Percentiles rank a stretch among this genome's conserved stretches.
Evolutionary conservation across 2,329 filamentous ascomycete genomes (phyloP).

Genomic region (Scedosporium boydii): DNA sequence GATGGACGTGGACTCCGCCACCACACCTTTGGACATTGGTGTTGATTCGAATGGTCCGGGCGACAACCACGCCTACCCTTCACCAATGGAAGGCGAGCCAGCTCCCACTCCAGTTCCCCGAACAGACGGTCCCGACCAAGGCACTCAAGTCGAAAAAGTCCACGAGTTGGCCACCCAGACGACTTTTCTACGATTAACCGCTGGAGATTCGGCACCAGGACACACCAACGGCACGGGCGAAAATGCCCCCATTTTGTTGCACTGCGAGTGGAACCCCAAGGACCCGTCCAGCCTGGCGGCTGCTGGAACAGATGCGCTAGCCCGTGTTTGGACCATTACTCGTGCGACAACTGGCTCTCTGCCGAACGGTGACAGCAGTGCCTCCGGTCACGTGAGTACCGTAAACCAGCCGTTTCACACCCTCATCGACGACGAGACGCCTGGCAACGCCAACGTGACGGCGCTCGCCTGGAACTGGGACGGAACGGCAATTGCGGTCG

Average conservation of each 20-base stretch:
- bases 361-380: slow-evolving; percentile 6
- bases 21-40: slow-evolving; percentile 43
- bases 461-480: slow-evolving; percentile 52
- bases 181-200: slow-evolving; percentile 44
- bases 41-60: slow-evolving; percentile 37
- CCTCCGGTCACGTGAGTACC: slow-evolving; percentile 31
- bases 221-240: slow-evolving; percentile 27
- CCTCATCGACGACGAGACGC: slow-evolving; percentile 44
- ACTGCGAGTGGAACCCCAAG: slow-evolving; percentile 60
- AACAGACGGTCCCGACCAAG: slow-evolving; percentile 54
- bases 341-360: slow-evolving; percentile 32
- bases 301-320: slow-evolving; percentile 61
- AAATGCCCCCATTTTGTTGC: slow-evolving; percentile 52
- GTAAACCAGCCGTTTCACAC: slow-evolving; percentile 31
- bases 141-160: slow-evolving; percentile 56
- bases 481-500: slow-evolving; percentile 46
- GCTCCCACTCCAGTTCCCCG: slow-evolving; percentile 40
- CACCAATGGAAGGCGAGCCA: slow-evolving; percentile 50
- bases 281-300: slow-evolving; percentile 57
- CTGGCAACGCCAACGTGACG: slow-evolving; percentile 43
- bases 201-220: slow-evolving; percentile 25
- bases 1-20: slow-evolving; percentile 5
- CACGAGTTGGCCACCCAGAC: slow-evolving; percentile 49
- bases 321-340: slow-evolving; percentile 57
- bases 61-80: slow-evolving; percentile 54